Evolutionary conservation across 306 rosid species (phyloP).

Genomic region (Cucurbita ficifolia): DNA sequence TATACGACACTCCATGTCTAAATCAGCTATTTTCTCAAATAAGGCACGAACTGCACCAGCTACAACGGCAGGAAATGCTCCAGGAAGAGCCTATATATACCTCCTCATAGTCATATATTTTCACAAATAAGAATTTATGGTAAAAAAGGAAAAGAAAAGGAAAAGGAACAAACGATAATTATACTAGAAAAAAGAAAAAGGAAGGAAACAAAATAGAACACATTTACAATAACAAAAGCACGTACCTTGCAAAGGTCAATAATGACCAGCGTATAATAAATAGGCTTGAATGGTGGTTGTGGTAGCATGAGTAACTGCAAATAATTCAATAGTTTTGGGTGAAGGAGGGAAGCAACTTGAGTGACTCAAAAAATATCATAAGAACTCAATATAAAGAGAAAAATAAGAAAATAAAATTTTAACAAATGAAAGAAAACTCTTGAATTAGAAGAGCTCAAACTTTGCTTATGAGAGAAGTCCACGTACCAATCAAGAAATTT

Average conservation of each 20-base stretch:
- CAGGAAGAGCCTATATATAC: conserved; percentile 82
- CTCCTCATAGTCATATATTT: conserved; percentile 18
- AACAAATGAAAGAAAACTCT: neutral
- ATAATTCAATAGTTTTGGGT: neutral
- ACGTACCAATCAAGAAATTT: neutral
- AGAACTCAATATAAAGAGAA: neutral
- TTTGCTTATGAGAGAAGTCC: neutral
- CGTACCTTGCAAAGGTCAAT: conserved; percentile 96
- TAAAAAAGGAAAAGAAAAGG: neutral
- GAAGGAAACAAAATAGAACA: conserved; percentile 8
- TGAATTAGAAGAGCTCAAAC: neutral
- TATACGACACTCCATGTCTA: conserved; percentile 96
- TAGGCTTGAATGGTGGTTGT: conserved; percentile 87
- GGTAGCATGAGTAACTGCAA: conserved; percentile 89
- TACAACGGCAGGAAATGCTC: conserved; percentile 96
- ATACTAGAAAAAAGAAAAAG: neutral
- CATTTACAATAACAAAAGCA: neutral
- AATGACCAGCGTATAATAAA: conserved; percentile 78
- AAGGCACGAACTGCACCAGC: conserved; percentile 97
- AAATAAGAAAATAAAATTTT: neutral
- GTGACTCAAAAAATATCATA: neutral
- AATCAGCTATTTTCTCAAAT: conserved; percentile 80
- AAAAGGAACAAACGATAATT: neutral
- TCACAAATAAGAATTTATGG: neutral
- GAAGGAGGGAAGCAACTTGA: neutral